Conservation (phyloP, 306 rosid species). For the Arachis stenosperma region DNA sequence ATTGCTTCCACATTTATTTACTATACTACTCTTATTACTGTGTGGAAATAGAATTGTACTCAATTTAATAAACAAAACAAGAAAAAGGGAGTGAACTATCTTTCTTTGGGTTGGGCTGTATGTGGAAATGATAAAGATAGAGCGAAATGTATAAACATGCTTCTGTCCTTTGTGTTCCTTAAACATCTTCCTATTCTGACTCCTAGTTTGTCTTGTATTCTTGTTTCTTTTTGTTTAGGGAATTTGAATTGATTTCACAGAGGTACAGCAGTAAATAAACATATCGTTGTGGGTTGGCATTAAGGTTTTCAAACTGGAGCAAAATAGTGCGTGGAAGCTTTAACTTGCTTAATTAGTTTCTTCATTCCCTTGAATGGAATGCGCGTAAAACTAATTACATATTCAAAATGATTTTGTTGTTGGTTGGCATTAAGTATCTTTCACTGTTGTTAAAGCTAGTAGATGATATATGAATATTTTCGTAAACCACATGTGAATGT, state of each 20-base stretch:
- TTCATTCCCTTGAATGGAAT: constrained; percentile 1
- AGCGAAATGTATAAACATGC: constrained; percentile 24
- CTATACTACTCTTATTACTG: no score
- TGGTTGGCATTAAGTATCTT: no score
- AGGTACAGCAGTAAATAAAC: constrained; percentile 38
- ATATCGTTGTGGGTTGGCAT: constrained; percentile 24
- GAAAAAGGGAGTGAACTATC: neutral
- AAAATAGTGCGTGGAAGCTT: constrained; percentile 37
- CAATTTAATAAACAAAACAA: neutral
- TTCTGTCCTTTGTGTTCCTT: constrained; percentile 29
- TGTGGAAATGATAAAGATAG: constrained; percentile 17
- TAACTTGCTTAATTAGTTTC: constrained; percentile 20
- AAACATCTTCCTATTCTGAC: constrained; percentile 53
- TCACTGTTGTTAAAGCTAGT: no score
- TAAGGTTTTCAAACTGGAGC: constrained; percentile 38
- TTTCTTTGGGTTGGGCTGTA: constrained; percentile 36
- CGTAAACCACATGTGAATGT: no score
- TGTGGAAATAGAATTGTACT: no score
- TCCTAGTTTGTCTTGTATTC: constrained; percentile 57
- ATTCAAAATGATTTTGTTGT: no score
- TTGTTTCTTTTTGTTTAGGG: constrained; percentile 65
- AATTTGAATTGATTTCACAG: constrained; percentile 69
- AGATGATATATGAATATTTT: no score
- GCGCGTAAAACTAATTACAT: constrained; percentile 28
- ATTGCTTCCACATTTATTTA: neutral